A percentile compares a stretch with the other conserved stretches of the same genome.
Evolutionary conservation across 2,329 filamentous ascomycete genomes (phyloP).

Genomic region (Aspergillus puulaauensis): DNA sequence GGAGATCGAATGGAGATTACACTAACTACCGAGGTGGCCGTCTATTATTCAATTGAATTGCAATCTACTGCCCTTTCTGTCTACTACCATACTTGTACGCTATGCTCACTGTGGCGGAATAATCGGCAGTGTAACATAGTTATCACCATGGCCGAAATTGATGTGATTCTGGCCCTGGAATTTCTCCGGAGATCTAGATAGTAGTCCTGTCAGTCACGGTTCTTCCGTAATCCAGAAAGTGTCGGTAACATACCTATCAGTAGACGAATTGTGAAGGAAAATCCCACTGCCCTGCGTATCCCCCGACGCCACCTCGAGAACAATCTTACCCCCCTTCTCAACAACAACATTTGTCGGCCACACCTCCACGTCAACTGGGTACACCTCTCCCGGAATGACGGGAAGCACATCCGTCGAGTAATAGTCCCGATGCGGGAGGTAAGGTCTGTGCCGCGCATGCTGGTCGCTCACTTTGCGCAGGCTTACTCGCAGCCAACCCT

Average conservation of each 20-base stretch:
- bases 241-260: slow-evolving; percentile 28
- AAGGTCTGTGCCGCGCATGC: slow-evolving; percentile 46
- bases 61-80: neutral
- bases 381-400: slow-evolving; percentile 51
- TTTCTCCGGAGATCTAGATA: slow-evolving; percentile 39
- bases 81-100: neutral
- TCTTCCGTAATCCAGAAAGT: neutral
- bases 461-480: slow-evolving; percentile 49
- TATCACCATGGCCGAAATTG: slow-evolving; percentile 48
- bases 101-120: slow-evolving; percentile 34
- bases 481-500: slow-evolving; percentile 56
- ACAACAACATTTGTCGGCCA: slow-evolving; percentile 41
- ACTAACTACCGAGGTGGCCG: neutral
- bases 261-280: slow-evolving; percentile 48
- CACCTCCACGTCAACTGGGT: slow-evolving; percentile 50
- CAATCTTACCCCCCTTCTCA: slow-evolving; percentile 31
- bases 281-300: slow-evolving; percentile 54
- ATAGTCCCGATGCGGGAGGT: slow-evolving; percentile 52
- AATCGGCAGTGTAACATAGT: slow-evolving; percentile 51
- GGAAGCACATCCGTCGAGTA: slow-evolving; percentile 48
- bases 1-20: neutral
- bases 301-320: slow-evolving; percentile 36
- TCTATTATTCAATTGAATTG: neutral
- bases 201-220: neutral
- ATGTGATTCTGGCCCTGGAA: slow-evolving; percentile 51